Base-by-base conservation (phyloP, 2,329 filamentous ascomycete species). In the Beauveria medogensis region DNA sequence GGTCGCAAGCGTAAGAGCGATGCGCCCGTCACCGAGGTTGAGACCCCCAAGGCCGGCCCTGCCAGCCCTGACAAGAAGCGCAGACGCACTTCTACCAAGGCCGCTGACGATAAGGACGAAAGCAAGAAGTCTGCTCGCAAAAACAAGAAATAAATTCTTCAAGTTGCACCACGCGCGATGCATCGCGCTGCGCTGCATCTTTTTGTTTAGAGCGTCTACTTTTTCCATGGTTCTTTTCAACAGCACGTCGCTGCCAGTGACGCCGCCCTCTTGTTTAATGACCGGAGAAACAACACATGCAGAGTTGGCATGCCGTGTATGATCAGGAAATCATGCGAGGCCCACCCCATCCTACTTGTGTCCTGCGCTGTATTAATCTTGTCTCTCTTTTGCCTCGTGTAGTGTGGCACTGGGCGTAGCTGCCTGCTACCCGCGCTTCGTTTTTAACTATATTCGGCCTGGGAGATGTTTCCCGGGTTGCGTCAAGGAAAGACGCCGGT, bases 31-130 rank as follows among this genome's bases (percentile, higher is more conserved):
- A 77, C 71, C 22, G 68, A 67, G 47, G 67, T 68, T 34, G 70
- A 71, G 59, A 78, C 72, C 20, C 65, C 69, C 57, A 76, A 77
- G 71, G 69, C 73, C 47, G 71, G 74, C 28, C 78, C 80, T 28
- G 77, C 77, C 60, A 84, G 80, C 71, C 82, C 83, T 34, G 83
- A 83, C 65, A 84, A 84, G 79, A 87, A 87, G 82, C 78, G 83
- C 66, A 81, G 85, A 73, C 76, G 84, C 62, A 75, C 77, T 10
- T 82, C 81, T 5, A 74, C 72, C 67, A 86, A 86, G 78, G 80
- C 76, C 46, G 74, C 74, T 30, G 81, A 83, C 62, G 74, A 80
- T 61, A 73, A 74, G 65, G 82, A 84, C 69, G 82, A 86, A 70
- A 79, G 80, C 64, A 83, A 83, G 79, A 84, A 83, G 76, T 81